Percentiles rank a stretch among this genome's conserved stretches.
These are phyloP conservation scores for Raddia guianensis DNA, from an alignment of 176 grass and related monocot species.

Conservation along the genomic window DNA sequence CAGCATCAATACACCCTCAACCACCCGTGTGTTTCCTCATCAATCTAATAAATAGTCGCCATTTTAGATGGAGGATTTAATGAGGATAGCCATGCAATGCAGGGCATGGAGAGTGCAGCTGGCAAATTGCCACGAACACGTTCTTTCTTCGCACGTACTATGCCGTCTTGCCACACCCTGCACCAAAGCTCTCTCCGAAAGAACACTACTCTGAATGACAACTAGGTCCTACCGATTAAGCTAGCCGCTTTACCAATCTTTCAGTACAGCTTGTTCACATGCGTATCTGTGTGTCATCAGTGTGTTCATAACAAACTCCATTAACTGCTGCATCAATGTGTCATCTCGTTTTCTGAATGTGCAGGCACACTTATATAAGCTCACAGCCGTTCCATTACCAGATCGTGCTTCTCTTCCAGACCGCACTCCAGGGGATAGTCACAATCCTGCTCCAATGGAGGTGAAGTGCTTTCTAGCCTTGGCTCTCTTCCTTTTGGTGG, in stretches of 20 bases:
- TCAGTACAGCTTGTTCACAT: slow-evolving; percentile 33
- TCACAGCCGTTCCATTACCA: not conserved
- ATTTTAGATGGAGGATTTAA: slow-evolving; percentile 53
- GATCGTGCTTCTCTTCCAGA: slow-evolving; percentile 29
- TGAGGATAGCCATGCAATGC: slow-evolving; percentile 39
- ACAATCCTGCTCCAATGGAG: slow-evolving; percentile 11
- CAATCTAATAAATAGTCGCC: slow-evolving; percentile 56
- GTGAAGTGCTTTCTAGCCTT: slow-evolving; percentile 30
- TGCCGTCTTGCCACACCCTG: slow-evolving; percentile 4
- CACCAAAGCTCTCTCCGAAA: not conserved
- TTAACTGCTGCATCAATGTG: no score
- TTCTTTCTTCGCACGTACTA: slow-evolving; percentile 14
- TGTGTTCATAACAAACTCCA: slow-evolving; percentile 33
- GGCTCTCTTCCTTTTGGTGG: slow-evolving; percentile 45
- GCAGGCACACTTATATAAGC: slow-evolving; percentile 47
- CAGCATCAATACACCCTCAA: slow-evolving; percentile 32
- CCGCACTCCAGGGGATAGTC: not conserved
- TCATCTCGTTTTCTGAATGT: no score
- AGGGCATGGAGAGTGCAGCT: slow-evolving; percentile 18
- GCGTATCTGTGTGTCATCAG: no score
- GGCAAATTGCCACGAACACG: slow-evolving; percentile 25
- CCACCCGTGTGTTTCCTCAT: slow-evolving; percentile 23
- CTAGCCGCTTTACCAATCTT: not conserved
- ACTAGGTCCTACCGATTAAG: not conserved
- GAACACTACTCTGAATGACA: not conserved